Evolutionary conservation across 495 filamentous ascomycete species (phyloP), one percentile per base, ranked within the genome.

Genomic region (Penicillium longicatenatum): DNA sequence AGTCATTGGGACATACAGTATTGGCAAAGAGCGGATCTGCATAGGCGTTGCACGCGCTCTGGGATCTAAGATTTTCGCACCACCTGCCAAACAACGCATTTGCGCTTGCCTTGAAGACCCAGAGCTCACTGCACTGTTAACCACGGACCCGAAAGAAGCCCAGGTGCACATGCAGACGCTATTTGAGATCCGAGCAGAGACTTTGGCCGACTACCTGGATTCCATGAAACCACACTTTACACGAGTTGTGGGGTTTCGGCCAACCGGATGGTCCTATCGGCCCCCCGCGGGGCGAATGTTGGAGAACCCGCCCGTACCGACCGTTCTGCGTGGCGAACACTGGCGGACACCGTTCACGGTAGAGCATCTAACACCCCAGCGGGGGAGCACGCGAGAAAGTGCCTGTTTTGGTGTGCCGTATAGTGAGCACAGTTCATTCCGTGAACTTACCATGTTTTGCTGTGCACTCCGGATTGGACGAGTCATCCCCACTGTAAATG

Each of bases 101-200:
- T 93, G 90, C 70, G 75, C 80, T 12, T 89, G 87, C 52, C 83
- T 99, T 11, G 92, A 93, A 68, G 93, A 97, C 70, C 77, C 88
- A 0, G 91, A 95, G 61, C 84, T 99, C 11, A 76, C 84, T 44
- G 77, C 82, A 2, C 81, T 87, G 17, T 78, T 99, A 60, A 99
- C 94, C 0, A 78, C 79, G 33, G 74, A 97, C 65, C 93, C 94
- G 0, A 76, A 76, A 21, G 89, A 89, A 61, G 94, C 95, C 1
- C 94, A 97, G 71, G 91, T 99, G 0, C 94, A 99, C 75, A 97
- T 99, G 93, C 93, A 95, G 57, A 91, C 88, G 57, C 78, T 99
- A 7, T 92, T 92, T 75, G 93, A 97, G 73, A 89, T 98, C 57
- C 85, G 88, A 42, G 84, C 90, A 10, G 90, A 96, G 50, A 94